Evolutionary conservation across 805 yeast species (phyloP).

Genomic region (Kuraishia piskuri): DNA sequence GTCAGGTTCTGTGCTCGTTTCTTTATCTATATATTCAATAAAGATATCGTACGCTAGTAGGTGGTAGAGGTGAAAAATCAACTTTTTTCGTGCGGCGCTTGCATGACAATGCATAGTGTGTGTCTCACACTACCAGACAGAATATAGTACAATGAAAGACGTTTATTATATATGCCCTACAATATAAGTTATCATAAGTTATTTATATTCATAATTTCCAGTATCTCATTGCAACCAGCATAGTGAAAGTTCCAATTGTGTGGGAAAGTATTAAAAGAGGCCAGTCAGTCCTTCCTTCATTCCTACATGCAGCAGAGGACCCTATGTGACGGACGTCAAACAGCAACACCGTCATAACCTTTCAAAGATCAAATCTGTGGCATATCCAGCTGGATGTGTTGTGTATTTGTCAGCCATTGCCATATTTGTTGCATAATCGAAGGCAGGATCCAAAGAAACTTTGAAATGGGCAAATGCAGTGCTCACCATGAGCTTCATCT

Average conservation of each 20-base stretch:
- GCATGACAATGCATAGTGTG: not conserved
- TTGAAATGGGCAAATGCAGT: slow-evolving; percentile 41
- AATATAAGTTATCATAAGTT: too few relatives aligned
- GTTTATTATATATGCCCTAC: too few relatives aligned
- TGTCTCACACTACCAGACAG: not conserved
- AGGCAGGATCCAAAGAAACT: slow-evolving; percentile 14
- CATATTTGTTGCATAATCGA: slow-evolving; percentile 15
- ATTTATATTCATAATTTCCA: too few relatives aligned
- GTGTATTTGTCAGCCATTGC: slow-evolving; percentile 23
- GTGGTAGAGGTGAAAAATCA: not conserved
- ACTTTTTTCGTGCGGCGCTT: not conserved
- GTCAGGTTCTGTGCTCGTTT: too few relatives aligned
- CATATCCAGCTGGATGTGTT: slow-evolving; percentile 16
- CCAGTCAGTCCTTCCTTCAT: not conserved
- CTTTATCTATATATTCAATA: too few relatives aligned
- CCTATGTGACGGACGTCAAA: not conserved
- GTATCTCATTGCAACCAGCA: too few relatives aligned
- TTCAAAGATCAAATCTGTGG: slow-evolving; percentile 2
- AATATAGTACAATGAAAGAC: not conserved
- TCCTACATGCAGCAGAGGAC: not conserved
- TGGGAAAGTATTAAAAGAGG: too few relatives aligned
- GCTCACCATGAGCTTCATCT: slow-evolving; percentile 51
- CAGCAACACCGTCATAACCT: not conserved
- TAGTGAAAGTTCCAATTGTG: too few relatives aligned
- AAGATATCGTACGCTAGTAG: too few relatives aligned